phyloP scores from a whole-genome alignment of 148 eudicot species.

The Selenicereus undatus region DNA sequence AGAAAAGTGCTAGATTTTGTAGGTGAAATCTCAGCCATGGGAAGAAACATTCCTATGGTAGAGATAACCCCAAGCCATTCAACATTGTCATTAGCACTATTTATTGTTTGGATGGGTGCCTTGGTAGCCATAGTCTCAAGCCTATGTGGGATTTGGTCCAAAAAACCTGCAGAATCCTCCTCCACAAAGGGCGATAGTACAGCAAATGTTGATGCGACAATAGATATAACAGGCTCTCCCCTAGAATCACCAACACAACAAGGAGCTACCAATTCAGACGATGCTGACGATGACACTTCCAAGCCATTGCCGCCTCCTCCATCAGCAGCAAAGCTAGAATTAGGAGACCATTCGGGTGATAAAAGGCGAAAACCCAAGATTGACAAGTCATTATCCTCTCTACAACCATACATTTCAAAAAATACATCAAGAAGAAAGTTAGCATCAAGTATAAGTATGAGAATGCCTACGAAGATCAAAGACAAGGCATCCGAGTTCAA shows the following conservation, averaged over 20 bases:
- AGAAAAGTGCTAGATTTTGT: background rate
- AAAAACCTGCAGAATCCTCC: slow-evolving; percentile 12
- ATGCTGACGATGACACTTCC: background rate
- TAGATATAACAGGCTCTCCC: background rate
- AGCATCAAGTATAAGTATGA: slow-evolving; percentile 49
- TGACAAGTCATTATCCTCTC: slow-evolving; percentile 30
- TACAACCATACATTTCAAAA: slow-evolving; percentile 33
- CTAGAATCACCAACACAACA: background rate
- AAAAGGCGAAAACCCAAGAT: slow-evolving; percentile 14
- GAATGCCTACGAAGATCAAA: slow-evolving; percentile 26
- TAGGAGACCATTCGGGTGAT: slow-evolving; percentile 17
- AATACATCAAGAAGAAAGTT: slow-evolving; percentile 27
- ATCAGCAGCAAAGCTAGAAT: slow-evolving; percentile 7
- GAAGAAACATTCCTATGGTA: slow-evolving; percentile 38
- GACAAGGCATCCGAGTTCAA: slow-evolving; percentile 10
- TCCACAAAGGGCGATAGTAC: background rate
- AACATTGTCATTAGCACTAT: slow-evolving; percentile 30
- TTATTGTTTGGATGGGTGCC: slow-evolving; percentile 36
- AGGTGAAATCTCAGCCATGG: slow-evolving; percentile 40
- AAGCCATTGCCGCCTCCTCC: slow-evolving; percentile 43
- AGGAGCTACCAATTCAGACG: background rate
- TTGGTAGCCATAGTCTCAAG: slow-evolving; percentile 31
- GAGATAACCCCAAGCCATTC: slow-evolving; percentile 29
- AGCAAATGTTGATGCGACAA: background rate
- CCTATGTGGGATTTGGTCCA: slow-evolving; percentile 28